phyloP scores from a whole-genome alignment of 148 eudicot species.

The Silene uniflora region DNA sequence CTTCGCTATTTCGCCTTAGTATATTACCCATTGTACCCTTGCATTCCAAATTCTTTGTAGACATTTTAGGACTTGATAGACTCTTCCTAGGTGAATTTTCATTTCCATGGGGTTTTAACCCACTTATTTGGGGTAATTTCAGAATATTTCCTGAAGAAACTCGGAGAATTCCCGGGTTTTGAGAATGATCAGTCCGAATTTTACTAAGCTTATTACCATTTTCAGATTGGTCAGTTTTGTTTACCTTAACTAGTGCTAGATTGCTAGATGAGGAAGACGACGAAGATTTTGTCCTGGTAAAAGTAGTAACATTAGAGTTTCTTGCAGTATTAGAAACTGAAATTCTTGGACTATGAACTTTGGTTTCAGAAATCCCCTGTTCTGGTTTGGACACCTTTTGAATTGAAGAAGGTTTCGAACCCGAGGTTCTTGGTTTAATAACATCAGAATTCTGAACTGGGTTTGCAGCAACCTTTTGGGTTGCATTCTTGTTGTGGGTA shows the following conservation, averaged over 20 bases:
- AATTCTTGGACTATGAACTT: not conserved
- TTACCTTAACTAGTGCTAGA: slow-evolving; percentile 18
- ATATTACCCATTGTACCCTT: slow-evolving; percentile 20
- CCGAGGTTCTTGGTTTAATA: slow-evolving; percentile 24
- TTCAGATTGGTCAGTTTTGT: slow-evolving; percentile 21
- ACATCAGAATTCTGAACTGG: slow-evolving; percentile 1
- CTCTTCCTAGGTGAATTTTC: not conserved
- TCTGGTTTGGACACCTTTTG: not conserved
- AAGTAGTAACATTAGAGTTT: slow-evolving; percentile 18
- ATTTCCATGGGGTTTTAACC: slow-evolving; percentile 29
- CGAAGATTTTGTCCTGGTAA: slow-evolving; percentile 28
- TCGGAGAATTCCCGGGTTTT: slow-evolving; percentile 26
- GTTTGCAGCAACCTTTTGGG: not conserved
- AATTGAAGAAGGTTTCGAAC: not conserved
- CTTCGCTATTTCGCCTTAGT: slow-evolving; percentile 28
- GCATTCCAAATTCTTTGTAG: not conserved
- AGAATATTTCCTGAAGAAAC: slow-evolving; percentile 48
- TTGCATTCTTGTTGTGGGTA: slow-evolving; percentile 10
- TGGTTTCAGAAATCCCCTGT: not conserved
- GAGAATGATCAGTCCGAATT: slow-evolving; percentile 13
- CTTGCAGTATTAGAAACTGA: not conserved
- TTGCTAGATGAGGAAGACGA: slow-evolving; percentile 21
- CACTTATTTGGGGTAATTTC: slow-evolving; percentile 41
- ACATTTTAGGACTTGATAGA: slow-evolving; percentile 8
- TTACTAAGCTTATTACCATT: too few species aligned